Base-by-base conservation (phyloP, 176 grass and related monocot genomes). In the Carex kokanica region DNA sequence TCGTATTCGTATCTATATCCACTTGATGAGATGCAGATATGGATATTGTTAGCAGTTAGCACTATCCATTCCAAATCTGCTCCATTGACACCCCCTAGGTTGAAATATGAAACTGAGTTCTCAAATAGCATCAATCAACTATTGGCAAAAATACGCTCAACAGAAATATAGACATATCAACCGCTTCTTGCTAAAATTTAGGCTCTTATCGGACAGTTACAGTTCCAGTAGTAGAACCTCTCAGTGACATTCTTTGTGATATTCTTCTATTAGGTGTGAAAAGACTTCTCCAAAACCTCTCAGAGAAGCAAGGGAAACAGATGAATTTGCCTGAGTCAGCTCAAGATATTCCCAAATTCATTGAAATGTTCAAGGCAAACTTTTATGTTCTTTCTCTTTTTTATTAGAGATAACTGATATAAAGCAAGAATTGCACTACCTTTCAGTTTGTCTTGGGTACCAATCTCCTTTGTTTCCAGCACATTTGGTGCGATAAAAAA, bases 221-320 rank as follows among this genome's bases (percentile, higher is more conserved):
- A 24, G n/a, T 52, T 74, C 13, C 5, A 52, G 45, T 74, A 27
- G 23, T 75, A 54, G 72, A 75, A 13, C 21, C 20, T 75, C 11
- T 43, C 25, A 80, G 16, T 80, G 78, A 56, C 8, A 23, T 80
- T 27, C 75, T 81, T 64, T 38, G 24, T 34, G n/a, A 78, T 83
- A 67, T 59, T 83, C 52, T 60, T 14, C 72, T 49, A 86, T 86
- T 75, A 98, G 96, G 96, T 60, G 89, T 88, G 67, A 98, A 91
- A 88, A 91, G 91, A 29, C 66, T 98, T 69, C 88, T 98, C n/a
- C 94, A 86, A 77, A 95, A 88, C 85, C 68, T 98, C 85, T 98
- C 96, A 68, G 96, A 98, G 74, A 98, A 92, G 89, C 96, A 98
- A 89, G 96, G 96, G 55, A 98, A 84, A 87, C 84, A 88, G 83